These are phyloP conservation scores for Durusdinium trenchii DNA, from an alignment of 73 alveolate genomes.

Conservation along the genomic window DNA sequence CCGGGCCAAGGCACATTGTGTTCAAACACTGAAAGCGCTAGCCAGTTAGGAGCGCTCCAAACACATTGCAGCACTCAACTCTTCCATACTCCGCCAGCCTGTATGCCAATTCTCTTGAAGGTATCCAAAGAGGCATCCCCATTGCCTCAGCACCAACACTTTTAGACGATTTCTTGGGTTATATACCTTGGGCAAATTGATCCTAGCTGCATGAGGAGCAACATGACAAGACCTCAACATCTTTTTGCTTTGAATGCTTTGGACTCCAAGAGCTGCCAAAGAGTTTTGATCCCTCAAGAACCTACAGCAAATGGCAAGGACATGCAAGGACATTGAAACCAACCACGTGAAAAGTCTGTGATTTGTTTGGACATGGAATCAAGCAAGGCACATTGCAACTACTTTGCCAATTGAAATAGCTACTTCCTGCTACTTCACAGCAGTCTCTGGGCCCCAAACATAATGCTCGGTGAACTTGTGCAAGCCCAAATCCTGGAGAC, in stretches of 20 bases:
- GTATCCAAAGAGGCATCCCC: slow-evolving; percentile 86
- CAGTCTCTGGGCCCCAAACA: background rate
- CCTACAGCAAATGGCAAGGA: too few species aligned
- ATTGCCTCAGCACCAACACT: background rate
- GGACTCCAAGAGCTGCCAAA: too few species aligned
- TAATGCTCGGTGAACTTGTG: slow-evolving; percentile 90
- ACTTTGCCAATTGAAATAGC: background rate
- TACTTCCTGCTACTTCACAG: too few species aligned
- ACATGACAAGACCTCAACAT: too few species aligned
- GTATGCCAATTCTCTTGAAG: slow-evolving; percentile 59
- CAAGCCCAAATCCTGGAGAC: slow-evolving; percentile 59
- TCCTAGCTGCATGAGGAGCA: background rate
- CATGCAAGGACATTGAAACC: background rate
- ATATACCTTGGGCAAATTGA: background rate
- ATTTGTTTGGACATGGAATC: background rate
- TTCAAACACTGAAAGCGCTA: too few species aligned
- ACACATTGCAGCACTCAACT: too few species aligned
- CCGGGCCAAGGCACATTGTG: too few species aligned
- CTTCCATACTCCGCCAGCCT: too few species aligned
- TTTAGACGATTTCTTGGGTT: background rate
- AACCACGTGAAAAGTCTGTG: background rate
- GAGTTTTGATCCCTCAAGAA: too few species aligned
- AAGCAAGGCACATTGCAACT: background rate
- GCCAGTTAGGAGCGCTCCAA: too few species aligned
- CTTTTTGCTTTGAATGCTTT: too few species aligned